Evolutionary conservation across 116 monocot genomes (phyloP).

Genomic region (Papilionanthe hybrid): DNA sequence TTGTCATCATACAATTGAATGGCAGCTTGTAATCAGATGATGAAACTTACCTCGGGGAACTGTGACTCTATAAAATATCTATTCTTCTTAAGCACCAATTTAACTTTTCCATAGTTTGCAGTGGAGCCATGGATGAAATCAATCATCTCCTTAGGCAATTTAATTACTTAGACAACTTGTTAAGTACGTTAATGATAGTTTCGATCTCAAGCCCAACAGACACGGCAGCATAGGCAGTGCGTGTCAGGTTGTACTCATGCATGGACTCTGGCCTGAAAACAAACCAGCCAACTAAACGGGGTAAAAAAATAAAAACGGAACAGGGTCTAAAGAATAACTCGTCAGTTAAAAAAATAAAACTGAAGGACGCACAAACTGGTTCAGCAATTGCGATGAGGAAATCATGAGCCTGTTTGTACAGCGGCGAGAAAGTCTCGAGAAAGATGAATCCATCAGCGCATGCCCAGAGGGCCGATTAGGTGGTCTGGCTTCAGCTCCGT

Average conservation of each 20-base stretch:
- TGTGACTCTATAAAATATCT: constrained; percentile 89
- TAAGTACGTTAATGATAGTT: constrained; percentile 83
- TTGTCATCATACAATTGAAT: background rate
- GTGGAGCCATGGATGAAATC: constrained; percentile 93
- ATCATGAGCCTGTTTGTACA: constrained; percentile 95
- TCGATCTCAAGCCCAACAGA: constrained; percentile 92
- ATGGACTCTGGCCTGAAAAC: constrained; percentile 71
- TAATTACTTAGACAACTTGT: constrained; percentile 96
- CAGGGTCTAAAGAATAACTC: background rate
- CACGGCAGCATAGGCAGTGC: constrained; percentile 92
- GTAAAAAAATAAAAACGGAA: background rate
- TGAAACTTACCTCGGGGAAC: constrained; percentile 54
- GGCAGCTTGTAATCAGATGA: constrained; percentile 1
- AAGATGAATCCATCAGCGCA: constrained; percentile 96
- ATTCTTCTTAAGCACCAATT: constrained; percentile 96
- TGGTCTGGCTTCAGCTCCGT: constrained; percentile 91
- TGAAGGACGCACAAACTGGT: constrained; percentile 72
- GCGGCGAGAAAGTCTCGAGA: constrained; percentile 87
- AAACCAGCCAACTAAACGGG: background rate
- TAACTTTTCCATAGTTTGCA: constrained; percentile 91
- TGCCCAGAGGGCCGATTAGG: constrained; percentile 79
- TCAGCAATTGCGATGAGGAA: constrained; percentile 96
- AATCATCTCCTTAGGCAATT: constrained; percentile 83
- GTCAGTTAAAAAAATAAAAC: background rate
- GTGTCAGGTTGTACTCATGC: constrained; percentile 97